Percentiles rank a stretch among this genome's conserved stretches.
Conservation (phyloP, 164 flowering plant genomes). For the Saururus chinensis region DNA sequence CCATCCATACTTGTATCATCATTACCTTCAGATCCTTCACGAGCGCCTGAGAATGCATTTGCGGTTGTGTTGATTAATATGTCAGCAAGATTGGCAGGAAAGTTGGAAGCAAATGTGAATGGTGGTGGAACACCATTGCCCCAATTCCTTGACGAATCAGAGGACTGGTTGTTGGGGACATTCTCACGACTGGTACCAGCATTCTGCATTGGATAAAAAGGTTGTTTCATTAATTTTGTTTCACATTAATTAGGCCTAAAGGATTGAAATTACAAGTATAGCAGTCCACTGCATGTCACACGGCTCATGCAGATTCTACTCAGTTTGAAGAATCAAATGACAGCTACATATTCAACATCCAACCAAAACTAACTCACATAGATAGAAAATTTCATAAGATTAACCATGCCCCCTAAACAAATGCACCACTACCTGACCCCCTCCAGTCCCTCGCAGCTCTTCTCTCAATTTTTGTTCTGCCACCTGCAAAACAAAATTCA, state of each 20-base stretch:
- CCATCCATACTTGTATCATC: neutral
- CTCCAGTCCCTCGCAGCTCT: conserved; percentile 23
- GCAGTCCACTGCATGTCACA: too few relatives aligned
- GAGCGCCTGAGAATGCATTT: conserved; percentile 22
- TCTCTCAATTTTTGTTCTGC: conserved; percentile 62
- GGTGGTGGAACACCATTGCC: conserved; percentile 21
- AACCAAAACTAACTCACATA: neutral
- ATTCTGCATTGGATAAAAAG: conserved; percentile 18
- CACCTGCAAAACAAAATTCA: conserved; percentile 24
- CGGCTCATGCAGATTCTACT: too few relatives aligned
- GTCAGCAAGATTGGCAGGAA: conserved; percentile 44
- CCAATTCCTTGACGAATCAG: conserved; percentile 27
- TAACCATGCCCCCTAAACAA: neutral
- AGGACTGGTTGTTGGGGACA: conserved; percentile 23
- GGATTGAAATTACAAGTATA: too few relatives aligned
- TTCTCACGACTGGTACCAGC: conserved; percentile 19
- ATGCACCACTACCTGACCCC: conserved; percentile 35
- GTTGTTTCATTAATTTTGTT: too few relatives aligned
- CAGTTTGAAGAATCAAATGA: too few relatives aligned
- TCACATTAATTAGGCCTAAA: too few relatives aligned
- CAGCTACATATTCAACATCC: neutral
- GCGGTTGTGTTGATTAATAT: conserved; percentile 41
- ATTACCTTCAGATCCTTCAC: neutral
- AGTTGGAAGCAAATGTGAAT: conserved; percentile 30
- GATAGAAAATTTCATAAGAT: neutral